Conservation (phyloP, 148 eudicot genomes). For the Rhododendron molle region DNA sequence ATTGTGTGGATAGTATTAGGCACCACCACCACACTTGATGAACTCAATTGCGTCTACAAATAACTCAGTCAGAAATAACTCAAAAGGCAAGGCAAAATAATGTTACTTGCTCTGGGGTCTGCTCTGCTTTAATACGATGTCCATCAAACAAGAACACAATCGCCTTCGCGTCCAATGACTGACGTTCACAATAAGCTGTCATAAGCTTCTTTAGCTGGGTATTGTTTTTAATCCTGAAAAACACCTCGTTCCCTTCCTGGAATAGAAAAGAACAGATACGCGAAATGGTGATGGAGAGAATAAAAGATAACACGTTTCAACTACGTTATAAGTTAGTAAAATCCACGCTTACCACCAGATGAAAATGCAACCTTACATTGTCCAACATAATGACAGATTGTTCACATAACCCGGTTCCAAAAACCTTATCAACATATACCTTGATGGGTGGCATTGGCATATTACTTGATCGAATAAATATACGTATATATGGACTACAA, state of each 20-base stretch:
- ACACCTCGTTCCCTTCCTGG: slow-evolving; percentile 4
- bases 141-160: not conserved
- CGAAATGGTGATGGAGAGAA: not conserved
- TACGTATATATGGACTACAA: not conserved
- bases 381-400: not conserved
- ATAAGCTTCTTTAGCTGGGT: slow-evolving; percentile 1
- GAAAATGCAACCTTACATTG: not conserved
- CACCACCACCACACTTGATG: not conserved
- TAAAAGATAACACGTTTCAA: not conserved
- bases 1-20: not conserved
- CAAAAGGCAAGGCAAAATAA: not conserved
- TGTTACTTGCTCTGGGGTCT: slow-evolving; percentile 1
- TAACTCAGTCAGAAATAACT: not conserved
- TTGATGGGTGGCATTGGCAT: not conserved
- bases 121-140: not conserved
- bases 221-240: not conserved
- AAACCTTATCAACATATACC: not conserved
- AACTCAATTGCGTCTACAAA: not conserved
- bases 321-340: not conserved
- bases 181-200: slow-evolving; percentile 2
- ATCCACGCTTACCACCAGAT: not conserved
- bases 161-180: not conserved
- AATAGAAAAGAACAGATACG: not conserved
- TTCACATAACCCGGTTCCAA: not conserved
- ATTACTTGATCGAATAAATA: not conserved